Evolutionary conservation across 169 alveolate species (phyloP).

Genomic region (Plasmodium fragile): DNA sequence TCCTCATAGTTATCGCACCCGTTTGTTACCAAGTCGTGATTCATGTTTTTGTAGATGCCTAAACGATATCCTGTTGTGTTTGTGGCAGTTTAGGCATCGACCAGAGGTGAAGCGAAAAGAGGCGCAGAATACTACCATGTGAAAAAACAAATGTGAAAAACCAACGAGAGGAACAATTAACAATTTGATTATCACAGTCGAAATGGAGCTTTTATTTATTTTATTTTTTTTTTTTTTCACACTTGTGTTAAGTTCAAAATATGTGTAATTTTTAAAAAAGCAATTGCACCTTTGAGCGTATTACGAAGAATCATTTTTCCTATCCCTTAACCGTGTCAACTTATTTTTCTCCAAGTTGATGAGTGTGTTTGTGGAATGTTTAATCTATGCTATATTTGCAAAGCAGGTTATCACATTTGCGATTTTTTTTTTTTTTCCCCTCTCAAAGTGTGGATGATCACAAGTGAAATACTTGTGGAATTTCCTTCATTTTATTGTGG

Average conservation of each 20-base stretch:
- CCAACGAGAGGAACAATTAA: not conserved
- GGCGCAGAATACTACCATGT: not conserved
- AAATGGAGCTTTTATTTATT: not conserved
- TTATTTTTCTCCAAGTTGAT: not conserved
- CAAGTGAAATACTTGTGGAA: not conserved
- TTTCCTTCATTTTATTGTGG: not conserved
- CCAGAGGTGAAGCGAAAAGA: not conserved
- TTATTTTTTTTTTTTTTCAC: not conserved
- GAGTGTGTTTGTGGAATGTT: not conserved
- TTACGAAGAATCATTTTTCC: not conserved
- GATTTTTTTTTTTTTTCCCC: not conserved
- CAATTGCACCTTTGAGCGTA: not conserved
- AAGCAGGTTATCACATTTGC: not conserved
- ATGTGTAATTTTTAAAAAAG: not conserved
- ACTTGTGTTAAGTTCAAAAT: not conserved
- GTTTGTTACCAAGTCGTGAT: not conserved
- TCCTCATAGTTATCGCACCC: conserved; percentile 40
- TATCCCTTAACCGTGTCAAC: not conserved
- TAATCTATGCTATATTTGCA: not conserved
- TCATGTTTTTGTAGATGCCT: conserved; percentile 30
- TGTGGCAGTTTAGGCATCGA: not conserved
- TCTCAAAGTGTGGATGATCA: not conserved
- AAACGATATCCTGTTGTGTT: not conserved
- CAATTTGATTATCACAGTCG: not conserved
- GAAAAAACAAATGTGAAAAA: not conserved